phyloP scores from a whole-genome alignment of 2,329 filamentous ascomycete species.

The Calycina herbarum region DNA sequence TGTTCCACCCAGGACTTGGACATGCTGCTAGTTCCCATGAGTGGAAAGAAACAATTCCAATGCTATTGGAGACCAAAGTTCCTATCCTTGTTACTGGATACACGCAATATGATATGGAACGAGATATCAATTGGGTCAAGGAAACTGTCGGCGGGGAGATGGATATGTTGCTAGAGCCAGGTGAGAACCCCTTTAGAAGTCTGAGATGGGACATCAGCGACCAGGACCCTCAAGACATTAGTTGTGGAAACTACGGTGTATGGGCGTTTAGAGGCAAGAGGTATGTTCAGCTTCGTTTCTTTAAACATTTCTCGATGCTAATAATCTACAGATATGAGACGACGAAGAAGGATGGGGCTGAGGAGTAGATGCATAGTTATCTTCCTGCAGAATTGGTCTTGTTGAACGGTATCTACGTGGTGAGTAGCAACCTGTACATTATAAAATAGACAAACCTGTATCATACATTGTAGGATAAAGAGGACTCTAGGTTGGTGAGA shows the following conservation, averaged over 20 bases:
- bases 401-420: not conserved
- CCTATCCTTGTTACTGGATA: conserved; percentile 95
- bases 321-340: conserved; percentile 37
- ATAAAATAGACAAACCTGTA: conserved; percentile 6
- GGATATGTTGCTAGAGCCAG: conserved; percentile 86
- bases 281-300: conserved; percentile 48
- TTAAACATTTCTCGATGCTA: conserved; percentile 13
- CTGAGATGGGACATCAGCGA: conserved; percentile 97
- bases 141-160: conserved; percentile 87
- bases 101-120: conserved; percentile 90
- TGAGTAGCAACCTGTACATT: conserved; percentile 9
- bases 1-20: conserved; percentile 95
- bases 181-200: conserved; percentile 92
- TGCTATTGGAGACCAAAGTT: conserved; percentile 91
- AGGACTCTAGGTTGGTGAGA: not conserved
- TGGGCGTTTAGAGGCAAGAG: conserved; percentile 98
- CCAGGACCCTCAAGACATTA: conserved; percentile 88
- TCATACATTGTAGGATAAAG: conserved; percentile 7
- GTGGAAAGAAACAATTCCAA: conserved; percentile 87
- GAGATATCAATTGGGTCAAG: conserved; percentile 87
- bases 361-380: conserved; percentile 12
- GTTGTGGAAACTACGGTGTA: conserved; percentile 93
- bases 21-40: conserved; percentile 92
- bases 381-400: not conserved
- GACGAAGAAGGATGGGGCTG: conserved; percentile 32